Base-by-base conservation (phyloP, 2,329 filamentous ascomycete genomes). In the Penicillium sumatraense region DNA sequence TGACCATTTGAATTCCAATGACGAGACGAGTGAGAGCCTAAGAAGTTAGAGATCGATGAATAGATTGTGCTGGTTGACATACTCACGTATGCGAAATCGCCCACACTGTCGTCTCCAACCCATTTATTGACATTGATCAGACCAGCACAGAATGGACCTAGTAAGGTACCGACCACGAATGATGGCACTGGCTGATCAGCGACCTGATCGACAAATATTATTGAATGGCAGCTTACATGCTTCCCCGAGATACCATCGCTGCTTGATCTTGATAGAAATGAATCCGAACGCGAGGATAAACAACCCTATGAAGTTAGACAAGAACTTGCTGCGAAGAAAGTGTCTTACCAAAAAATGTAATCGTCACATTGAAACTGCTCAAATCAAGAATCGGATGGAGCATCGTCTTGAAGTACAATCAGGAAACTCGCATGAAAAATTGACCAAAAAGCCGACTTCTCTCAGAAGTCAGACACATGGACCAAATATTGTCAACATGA, bases 1-100 rank as follows among this genome's bases (percentile, higher is more conserved):
- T 87, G 31, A 86, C 77, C n/a, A 87, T 76, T 60, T 87, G 84
- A 2, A 87, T 77, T 3, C 84, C 83, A 53, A 87, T 86, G 55
- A 87, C 83, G 24, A 87, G 75, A n/a, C 85, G 78, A 57, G 78
- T 79, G 7, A 86, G 63, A 11, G 80, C 80, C 68, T 78, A 16
- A 5, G 21, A 61, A 44, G 65, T 60, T 23, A 46, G 16, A n/a
- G 9, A 56, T 11, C 24, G 38, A 1, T 24, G n/a, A 26, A 16
- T 13, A n/a, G 10, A 44, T 8, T 10, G 2, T 5, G 27, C 18
- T 2, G 20, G 23, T 18, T 16, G 40, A 7, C 18, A 6, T 10
- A 44, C 67, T 33, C 69, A 79, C 78, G 58, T 78, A 72, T 35
- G 75, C 77, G 49, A 80, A 74, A 6, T 71, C 72, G 26, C 72